A percentile compares a stretch with the other conserved stretches of the same genome.
Evolutionary conservation across 2,329 filamentous ascomycete genomes (phyloP).

Genomic region (Pseudopithomyces chartarum): DNA sequence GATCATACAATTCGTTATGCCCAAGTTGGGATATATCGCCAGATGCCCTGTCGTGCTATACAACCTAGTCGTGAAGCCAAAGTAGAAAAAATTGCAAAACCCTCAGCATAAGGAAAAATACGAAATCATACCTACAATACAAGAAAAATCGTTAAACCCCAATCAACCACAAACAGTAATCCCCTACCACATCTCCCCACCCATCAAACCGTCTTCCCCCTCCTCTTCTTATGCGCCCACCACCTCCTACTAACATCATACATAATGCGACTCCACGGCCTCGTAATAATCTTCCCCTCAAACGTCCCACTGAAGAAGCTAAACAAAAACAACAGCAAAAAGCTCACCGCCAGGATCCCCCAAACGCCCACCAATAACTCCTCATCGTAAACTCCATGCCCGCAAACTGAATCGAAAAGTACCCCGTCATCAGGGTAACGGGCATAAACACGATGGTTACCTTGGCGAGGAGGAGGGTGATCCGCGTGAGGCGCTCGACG

Average conservation of each 20-base stretch:
- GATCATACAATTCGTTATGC: no score
- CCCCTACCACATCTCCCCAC: no score
- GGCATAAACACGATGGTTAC: slow-evolving; percentile 77
- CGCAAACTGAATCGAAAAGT: slow-evolving; percentile 71
- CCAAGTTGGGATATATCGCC: no score
- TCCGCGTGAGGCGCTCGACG: slow-evolving; percentile 72
- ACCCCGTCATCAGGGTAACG: slow-evolving; percentile 74
- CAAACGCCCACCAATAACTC: slow-evolving; percentile 73
- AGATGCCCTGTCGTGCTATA: no score
- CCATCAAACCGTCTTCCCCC: slow-evolving; percentile 21
- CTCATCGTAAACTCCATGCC: slow-evolving; percentile 64
- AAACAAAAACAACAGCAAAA: slow-evolving; percentile 63
- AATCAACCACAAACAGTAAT: background rate
- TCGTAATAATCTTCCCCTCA: slow-evolving; percentile 59
- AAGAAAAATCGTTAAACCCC: background rate
- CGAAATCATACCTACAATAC: background rate
- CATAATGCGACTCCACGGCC: slow-evolving; percentile 43
- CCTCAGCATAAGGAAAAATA: no score
- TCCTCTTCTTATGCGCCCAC: slow-evolving; percentile 27
- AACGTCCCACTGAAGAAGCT: slow-evolving; percentile 62
- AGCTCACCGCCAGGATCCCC: slow-evolving; percentile 63
- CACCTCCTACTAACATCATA: slow-evolving; percentile 33
- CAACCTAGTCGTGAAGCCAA: no score
- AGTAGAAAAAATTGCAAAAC: no score
- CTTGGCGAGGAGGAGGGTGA: slow-evolving; percentile 74